These are phyloP conservation scores for Suaeda aralocaspica DNA, from an alignment of 148 eudicot species.

Conservation along the genomic window DNA sequence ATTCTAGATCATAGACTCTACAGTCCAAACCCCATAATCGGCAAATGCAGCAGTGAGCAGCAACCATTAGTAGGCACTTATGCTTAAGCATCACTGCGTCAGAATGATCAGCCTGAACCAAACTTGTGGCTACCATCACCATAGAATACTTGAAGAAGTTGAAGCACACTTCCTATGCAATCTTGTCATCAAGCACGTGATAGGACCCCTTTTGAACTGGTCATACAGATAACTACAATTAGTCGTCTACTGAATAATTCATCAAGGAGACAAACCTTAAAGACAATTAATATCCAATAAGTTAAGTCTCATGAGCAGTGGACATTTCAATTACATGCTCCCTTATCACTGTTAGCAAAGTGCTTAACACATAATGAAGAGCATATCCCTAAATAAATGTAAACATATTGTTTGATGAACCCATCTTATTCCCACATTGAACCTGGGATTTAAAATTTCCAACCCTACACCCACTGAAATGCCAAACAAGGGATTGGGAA, in stretches of 20 bases:
- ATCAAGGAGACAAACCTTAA: not conserved
- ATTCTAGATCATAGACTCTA: not conserved
- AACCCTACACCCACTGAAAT: not conserved
- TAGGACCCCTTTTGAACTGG: slow-evolving; percentile 78
- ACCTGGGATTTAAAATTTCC: too few relatives aligned
- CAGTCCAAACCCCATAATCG: not conserved
- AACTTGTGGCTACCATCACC: not conserved
- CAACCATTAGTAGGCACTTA: too few relatives aligned
- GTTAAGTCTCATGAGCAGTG: not conserved
- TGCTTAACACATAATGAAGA: too few relatives aligned
- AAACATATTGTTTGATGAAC: too few relatives aligned
- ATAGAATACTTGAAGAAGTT: not conserved
- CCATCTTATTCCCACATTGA: too few relatives aligned
- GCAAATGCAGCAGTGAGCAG: not conserved
- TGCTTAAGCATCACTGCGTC: not conserved
- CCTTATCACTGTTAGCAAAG: too few relatives aligned
- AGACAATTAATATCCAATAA: not conserved
- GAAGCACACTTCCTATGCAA: slow-evolving; percentile 3
- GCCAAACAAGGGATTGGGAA: too few relatives aligned
- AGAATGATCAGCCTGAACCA: not conserved
- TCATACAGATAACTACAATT: slow-evolving; percentile 9
- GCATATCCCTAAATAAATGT: too few relatives aligned
- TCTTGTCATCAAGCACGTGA: slow-evolving; percentile 49
- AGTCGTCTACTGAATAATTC: not conserved
- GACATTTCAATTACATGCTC: too few relatives aligned